Base-by-base conservation (phyloP, 2,329 filamentous ascomycete genomes). In the Microcyclospora pomicola region DNA sequence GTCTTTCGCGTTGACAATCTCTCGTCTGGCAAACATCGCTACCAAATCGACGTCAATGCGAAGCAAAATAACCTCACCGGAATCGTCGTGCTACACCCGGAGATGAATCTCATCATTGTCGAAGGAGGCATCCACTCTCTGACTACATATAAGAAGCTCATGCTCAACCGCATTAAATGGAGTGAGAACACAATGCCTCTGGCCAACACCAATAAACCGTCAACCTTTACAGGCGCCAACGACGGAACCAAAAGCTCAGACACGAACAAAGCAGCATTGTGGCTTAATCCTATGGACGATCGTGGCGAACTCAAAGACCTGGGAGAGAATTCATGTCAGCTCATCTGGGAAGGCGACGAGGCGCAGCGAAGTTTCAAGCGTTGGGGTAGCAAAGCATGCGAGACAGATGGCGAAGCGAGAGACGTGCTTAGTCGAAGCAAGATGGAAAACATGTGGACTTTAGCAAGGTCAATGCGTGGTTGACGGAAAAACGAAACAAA, bases 141-240 rank as follows among this genome's bases (percentile, higher is more conserved):
- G 56, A 77, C 75, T 37, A 79, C 80, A 45, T 96, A 88, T 67
- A 85, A 82, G 59, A 95, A 94, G 59, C 70, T 98, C 24, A 87
- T 98, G 83, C 68, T 92, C 32, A 80, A 88, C 49, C 85, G 91
- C 34, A 86, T 96, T 53, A 81, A 93, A 59, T 98, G 92, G 91
- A 82, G 81, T 2, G 87, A 96, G 56, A 94, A 93, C 50, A 72
- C 75, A 0, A 77, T 77, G 2, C 79, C 86, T 0, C 69, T 75
- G 31, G 70, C 69, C 9, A 45, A 45, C 12, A 42, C 45, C 27
- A 39, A 38, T 31, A 48, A 45, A 9, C 49, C 54, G 0, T 50
- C 48, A 9, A 58, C 55, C 12, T 58, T 58, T 40, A 51, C 46
- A 12, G 48, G 46, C 12, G 42, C 42, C 6, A 44, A 47, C 29